Base-by-base conservation (phyloP, 169 alveolate genomes). In the Cryptosporidium andersoni region DNA sequence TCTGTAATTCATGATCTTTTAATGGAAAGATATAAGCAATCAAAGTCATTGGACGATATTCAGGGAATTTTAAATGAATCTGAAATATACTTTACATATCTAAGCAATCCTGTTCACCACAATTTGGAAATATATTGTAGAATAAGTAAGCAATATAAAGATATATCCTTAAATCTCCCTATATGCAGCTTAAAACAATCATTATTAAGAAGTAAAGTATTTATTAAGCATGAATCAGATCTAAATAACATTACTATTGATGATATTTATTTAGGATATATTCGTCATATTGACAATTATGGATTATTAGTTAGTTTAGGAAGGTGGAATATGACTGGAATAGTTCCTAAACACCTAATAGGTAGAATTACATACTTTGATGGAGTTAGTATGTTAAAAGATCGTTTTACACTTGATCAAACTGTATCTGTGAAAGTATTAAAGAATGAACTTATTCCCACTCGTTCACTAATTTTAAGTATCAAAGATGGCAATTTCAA, bases 211-310 rank as follows among this genome's bases (percentile, higher is more conserved):
- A 34, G 66, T 40, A 51, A 34, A 62, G 42, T 5, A 51, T 36
- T 37, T 11, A 58, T 16, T 25, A 25, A 25, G 25, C 0, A 25
- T 25, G 25, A 25, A 25, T 25, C 16, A 9, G 37, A 74, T 11
- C 37, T 51, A 8, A 43, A 43, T 34, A 7, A 2, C 2, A 40
- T 74, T 11, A 6, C 37, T 36, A 9, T 43, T 5, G 56, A 45
- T 7, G 49, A 34, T 37, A 9, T 55, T 4, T 74, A 68, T 37
- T 42, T 49, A 48, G 74, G 85, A 1, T 56, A 74, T 43, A 53
- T 74, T 4, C 55, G 43, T 45, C 85, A 74, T 34, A 74, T 74
- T 5, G 85, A 74, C 34, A 40, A 56, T 25, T 74, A 74, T 55
- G 85, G 85, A 42, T 48, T 74, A 12, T 36, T 74, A 12, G 74